These are phyloP conservation scores for Thielaviopsis cerberus DNA, from an alignment of 2,329 filamentous ascomycete species.

Conservation along the genomic window DNA sequence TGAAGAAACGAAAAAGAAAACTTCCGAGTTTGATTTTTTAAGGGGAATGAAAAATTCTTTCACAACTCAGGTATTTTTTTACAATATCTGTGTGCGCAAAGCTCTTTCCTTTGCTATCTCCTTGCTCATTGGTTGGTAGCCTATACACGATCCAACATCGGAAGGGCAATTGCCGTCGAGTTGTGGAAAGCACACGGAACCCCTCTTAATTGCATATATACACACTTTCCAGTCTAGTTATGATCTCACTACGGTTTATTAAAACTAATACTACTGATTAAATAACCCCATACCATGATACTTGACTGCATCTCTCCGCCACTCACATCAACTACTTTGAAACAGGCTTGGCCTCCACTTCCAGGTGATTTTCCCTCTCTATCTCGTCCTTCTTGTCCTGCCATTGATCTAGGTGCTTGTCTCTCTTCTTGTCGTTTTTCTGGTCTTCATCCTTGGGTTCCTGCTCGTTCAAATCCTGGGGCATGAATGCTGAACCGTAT, in stretches of 20 bases:
- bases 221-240: neutral
- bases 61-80: neutral
- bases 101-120: neutral
- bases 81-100: neutral
- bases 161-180: neutral
- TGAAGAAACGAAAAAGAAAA: neutral
- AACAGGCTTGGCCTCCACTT: neutral
- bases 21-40: neutral
- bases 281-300: slow-evolving; percentile 2
- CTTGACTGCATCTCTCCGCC: neutral
- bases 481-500: slow-evolving; percentile 9
- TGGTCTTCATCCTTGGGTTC: neutral
- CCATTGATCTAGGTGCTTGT: neutral
- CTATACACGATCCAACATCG: slow-evolving; percentile 1
- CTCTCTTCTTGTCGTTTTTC: neutral
- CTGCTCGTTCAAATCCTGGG: slow-evolving; percentile 7
- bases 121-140: neutral
- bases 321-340: neutral
- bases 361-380: slow-evolving; percentile 2
- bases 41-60: neutral
- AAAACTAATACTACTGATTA: neutral
- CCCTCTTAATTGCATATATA: neutral
- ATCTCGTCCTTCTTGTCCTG: neutral
- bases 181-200: neutral
- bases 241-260: neutral